Percentiles rank a stretch among this genome's conserved stretches.
Conservation (phyloP, 2,329 filamentous ascomycete genomes). For the Colletotrichum sidae region DNA sequence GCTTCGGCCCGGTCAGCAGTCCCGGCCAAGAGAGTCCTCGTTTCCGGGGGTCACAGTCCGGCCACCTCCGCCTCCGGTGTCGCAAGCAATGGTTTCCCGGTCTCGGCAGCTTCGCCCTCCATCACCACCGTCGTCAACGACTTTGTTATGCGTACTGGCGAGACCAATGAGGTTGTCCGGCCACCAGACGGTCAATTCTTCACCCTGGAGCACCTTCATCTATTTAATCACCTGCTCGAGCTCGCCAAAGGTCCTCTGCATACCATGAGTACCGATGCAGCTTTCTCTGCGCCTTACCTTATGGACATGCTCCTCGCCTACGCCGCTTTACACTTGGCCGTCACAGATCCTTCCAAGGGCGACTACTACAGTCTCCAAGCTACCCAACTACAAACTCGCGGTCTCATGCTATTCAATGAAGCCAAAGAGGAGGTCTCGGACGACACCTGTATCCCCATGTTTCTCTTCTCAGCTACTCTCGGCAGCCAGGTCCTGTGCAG, state of each 20-base stretch:
- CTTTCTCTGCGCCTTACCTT: constrained; percentile 49
- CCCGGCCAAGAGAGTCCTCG: constrained; percentile 19
- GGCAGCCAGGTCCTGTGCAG: constrained; percentile 35
- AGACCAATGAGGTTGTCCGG: constrained; percentile 12
- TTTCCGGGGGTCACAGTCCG: constrained; percentile 13
- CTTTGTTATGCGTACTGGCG: constrained; percentile 20
- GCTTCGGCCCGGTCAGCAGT: constrained; percentile 11
- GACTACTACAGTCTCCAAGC: constrained; percentile 44
- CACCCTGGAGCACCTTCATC: constrained; percentile 52
- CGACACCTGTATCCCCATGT: constrained; percentile 52
- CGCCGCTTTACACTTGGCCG: constrained; percentile 51
- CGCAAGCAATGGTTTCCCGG: background rate
- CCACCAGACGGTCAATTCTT: constrained; percentile 42
- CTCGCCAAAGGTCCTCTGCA: constrained; percentile 40
- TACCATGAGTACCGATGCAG: constrained; percentile 46
- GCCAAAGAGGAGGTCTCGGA: constrained; percentile 40
- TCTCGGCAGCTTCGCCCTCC: constrained; percentile 17
- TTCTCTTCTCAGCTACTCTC: constrained; percentile 56
- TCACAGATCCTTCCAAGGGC: constrained; percentile 38
- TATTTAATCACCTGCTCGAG: constrained; percentile 50
- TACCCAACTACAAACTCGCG: constrained; percentile 45
- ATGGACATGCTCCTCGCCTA: constrained; percentile 52
- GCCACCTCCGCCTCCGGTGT: background rate
- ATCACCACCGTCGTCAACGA: constrained; percentile 23
- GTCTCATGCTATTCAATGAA: constrained; percentile 46